Evolutionary conservation across 2,329 filamentous ascomycete genomes (phyloP).

Genomic region (Penicillium vulpinum): DNA sequence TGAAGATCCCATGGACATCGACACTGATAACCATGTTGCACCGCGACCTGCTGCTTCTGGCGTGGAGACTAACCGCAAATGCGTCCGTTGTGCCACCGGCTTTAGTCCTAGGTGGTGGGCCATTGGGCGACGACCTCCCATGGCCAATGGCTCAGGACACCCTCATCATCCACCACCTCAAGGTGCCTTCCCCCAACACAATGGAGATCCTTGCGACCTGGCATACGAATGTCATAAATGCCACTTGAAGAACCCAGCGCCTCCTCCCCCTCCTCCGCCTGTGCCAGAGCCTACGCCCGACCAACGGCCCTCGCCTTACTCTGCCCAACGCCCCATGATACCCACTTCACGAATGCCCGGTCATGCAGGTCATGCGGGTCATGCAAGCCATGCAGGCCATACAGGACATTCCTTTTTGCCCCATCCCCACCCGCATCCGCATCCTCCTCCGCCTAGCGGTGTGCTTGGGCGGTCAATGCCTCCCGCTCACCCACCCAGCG

Average conservation of each 20-base stretch:
- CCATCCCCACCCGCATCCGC: constrained; percentile 28
- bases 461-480: constrained; percentile 33
- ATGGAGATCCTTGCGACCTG: constrained; percentile 33
- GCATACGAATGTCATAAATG: constrained; percentile 76
- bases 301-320: constrained; percentile 37
- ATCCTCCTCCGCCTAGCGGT: constrained; percentile 20
- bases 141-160: constrained; percentile 36
- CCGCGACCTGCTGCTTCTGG: constrained; percentile 17
- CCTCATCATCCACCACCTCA: constrained; percentile 29
- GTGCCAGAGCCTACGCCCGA: constrained; percentile 35
- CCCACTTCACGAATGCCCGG: constrained; percentile 32
- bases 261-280: constrained; percentile 15
- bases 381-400: constrained; percentile 22
- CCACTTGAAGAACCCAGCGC: constrained; percentile 47
- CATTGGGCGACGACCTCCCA: constrained; percentile 52
- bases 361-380: constrained; percentile 7
- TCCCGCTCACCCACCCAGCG: constrained; percentile 28
- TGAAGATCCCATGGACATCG: constrained; percentile 34
- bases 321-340: constrained; percentile 36
- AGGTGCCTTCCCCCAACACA: constrained; percentile 25
- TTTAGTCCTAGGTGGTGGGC: constrained; percentile 63
- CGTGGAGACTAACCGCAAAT: constrained; percentile 32
- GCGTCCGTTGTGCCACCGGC: constrained; percentile 42
- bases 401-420: constrained; percentile 33
- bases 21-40: constrained; percentile 28